Conservation (phyloP, 768 basidiomycete genomes). For the Solioccasus polychromus region DNA sequence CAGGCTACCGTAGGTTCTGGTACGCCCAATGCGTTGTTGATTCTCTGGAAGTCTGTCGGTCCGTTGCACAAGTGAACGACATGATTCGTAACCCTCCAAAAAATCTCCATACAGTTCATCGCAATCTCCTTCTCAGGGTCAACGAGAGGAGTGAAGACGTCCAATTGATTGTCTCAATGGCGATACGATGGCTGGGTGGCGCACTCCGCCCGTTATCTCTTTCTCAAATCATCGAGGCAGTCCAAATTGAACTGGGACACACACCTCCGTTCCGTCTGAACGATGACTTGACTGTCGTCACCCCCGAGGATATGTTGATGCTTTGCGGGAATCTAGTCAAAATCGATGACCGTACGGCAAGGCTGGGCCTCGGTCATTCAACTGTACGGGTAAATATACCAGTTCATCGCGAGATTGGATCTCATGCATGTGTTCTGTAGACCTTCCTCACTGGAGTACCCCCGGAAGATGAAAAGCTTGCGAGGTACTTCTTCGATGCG, state of each 20-base stretch:
- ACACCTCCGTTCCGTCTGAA: conserved; percentile 20
- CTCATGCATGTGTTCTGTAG: conserved; percentile 10
- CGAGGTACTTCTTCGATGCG: conserved; percentile 21
- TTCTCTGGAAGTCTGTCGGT: conserved; percentile 25
- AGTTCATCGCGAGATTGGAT: not conserved
- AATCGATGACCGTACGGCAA: conserved; percentile 21
- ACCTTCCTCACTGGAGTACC: conserved; percentile 22
- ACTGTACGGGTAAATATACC: conserved; percentile 21
- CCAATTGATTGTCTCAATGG: conserved; percentile 23
- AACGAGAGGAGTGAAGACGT: conserved; percentile 24
- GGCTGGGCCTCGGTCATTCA: conserved; percentile 21
- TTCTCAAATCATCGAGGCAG: conserved; percentile 27
- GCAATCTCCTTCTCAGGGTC: conserved; percentile 19
- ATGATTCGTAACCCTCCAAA: conserved; percentile 16
- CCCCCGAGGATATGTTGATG: conserved; percentile 22
- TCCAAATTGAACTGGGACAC: conserved; percentile 27
- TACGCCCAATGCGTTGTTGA: conserved; percentile 27
- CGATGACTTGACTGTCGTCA: conserved; percentile 25
- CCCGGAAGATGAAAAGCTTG: conserved; percentile 8
- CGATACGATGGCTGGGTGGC: conserved; percentile 23
- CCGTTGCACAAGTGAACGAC: conserved; percentile 21
- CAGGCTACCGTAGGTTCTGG: conserved; percentile 20
- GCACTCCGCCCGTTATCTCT: conserved; percentile 26
- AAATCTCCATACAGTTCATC: conserved; percentile 22
- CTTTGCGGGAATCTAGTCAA: conserved; percentile 27